These are phyloP conservation scores for Chlamydomonas asymmetrica DNA, from an alignment of 139 green algal genomes.

Conservation along the genomic window DNA sequence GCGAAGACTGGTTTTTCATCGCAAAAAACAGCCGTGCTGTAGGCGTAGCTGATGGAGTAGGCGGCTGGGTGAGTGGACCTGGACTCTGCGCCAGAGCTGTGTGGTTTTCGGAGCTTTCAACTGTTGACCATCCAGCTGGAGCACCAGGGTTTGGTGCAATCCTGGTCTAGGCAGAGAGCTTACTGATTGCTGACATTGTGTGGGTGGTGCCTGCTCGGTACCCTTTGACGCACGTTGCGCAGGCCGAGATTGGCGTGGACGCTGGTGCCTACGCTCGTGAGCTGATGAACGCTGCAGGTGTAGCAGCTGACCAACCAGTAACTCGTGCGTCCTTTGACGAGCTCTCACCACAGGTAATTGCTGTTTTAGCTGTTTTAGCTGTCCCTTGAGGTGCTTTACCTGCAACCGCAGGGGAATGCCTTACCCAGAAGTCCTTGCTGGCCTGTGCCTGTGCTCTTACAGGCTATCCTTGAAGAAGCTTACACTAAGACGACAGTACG, in stretches of 20 bases:
- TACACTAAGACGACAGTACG: conserved; percentile 49
- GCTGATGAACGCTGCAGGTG: conserved; percentile 75
- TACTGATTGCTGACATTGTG: no score
- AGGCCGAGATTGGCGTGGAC: conserved; percentile 77
- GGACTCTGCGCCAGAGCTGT: neutral
- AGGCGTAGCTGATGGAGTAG: conserved; percentile 87
- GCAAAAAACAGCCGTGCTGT: conserved; percentile 48
- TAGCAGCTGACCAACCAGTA: neutral
- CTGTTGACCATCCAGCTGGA: neutral
- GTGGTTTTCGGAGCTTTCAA: neutral
- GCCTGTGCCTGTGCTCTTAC: no score
- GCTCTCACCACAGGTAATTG: conserved; percentile 9
- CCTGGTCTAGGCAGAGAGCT: neutral
- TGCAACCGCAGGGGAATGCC: no score
- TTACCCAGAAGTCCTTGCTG: no score
- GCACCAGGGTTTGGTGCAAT: neutral
- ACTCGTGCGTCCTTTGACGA: no score
- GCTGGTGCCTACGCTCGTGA: conserved; percentile 77
- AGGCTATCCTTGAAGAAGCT: conserved; percentile 61
- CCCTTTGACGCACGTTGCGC: no score
- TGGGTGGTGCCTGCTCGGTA: no score
- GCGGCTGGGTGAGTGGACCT: conserved; percentile 73
- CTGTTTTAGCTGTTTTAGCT: no score
- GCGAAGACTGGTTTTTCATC: conserved; percentile 88
- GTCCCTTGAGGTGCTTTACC: no score